Evolutionary conservation across 306 rosid genomes (phyloP), one percentile per base, ranked within the genome.

Genomic region (Notholithocarpus densiflorus): DNA sequence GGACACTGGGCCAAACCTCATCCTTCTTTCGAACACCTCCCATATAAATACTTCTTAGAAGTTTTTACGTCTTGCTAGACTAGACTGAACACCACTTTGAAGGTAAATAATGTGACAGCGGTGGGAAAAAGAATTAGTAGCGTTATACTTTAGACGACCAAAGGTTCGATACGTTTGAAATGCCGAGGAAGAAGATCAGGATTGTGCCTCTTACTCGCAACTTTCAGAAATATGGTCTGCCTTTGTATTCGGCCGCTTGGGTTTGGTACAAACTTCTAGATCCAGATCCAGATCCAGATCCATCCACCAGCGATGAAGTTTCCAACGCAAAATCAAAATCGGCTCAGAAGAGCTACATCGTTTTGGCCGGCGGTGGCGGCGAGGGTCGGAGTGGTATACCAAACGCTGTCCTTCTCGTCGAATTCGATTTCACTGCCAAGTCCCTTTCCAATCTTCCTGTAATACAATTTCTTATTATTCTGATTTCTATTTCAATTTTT

Each of bases 351-450:
- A 81, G 37, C 65, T 85, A 85, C 79, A 72, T 90, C 1, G 92
- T 89, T 1, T 75, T 90, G 54, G 84, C 98, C 23, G 98, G 98
- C 17, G 98, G 98, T 3, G 98, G 98, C 23, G 98, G 98, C 56
- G 94, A 86, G 78, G 96, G 99, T 29, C 81, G 83, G 71, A 95
- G 94, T 71, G 99, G 99, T 23, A 89, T 95, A 70, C 91, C 90
- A 1, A 95, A 95, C 84, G 88, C 97, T 31, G 56, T 95, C 37
- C 43, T 90, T 68, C 77, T 95, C 19, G 71, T 89, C 31, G 83
- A 70, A 48, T 95, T 90, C 75, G 97, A 93, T 82, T 69, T 43
- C 32, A 81, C 81, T 5, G 80, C 96, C 13, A 72, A 83, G 74
- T 73, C 85, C n/a, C 97, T 95, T 64, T 89, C 96, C 37, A 87